A percentile compares a stretch with the other conserved stretches of the same genome.
These are phyloP conservation scores for Cicer pinnatifidum DNA, from an alignment of 306 rosid species.

Conservation along the genomic window DNA sequence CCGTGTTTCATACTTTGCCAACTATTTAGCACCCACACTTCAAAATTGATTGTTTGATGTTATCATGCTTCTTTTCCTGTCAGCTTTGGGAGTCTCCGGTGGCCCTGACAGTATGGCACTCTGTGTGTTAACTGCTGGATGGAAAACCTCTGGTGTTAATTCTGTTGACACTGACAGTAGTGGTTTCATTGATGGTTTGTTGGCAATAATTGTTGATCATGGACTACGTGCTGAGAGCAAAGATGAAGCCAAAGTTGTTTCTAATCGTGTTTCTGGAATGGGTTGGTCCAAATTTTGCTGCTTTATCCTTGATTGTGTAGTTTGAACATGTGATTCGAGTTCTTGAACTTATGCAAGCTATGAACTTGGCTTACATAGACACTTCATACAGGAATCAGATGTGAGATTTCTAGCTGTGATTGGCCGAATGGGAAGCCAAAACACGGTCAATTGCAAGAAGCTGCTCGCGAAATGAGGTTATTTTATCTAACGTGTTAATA, in stretches of 20 bases:
- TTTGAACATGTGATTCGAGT: conserved; percentile 25
- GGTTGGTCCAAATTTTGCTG: conserved; percentile 51
- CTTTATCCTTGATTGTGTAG: conserved; percentile 36
- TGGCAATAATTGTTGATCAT: conserved; percentile 84
- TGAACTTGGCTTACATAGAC: conserved; percentile 38
- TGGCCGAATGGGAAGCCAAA: conserved; percentile 85
- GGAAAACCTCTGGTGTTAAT: conserved; percentile 68
- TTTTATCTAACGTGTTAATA: background rate
- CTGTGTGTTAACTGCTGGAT: conserved; percentile 70
- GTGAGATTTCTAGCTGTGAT: conserved; percentile 73
- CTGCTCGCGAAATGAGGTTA: conserved; percentile 93
- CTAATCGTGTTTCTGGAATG: conserved; percentile 65
- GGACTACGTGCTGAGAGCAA: conserved; percentile 92
- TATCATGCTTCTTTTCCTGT: conserved; percentile 34
- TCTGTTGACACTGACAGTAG: conserved; percentile 48
- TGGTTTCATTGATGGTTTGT: conserved; percentile 67
- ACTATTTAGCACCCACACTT: too few relatives aligned
- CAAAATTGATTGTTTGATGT: too few relatives aligned
- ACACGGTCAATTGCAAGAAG: conserved; percentile 93
- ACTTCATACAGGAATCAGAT: conserved; percentile 66
- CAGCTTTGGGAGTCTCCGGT: conserved; percentile 98
- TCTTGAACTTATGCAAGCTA: conserved; percentile 19
- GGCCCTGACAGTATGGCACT: conserved; percentile 96
- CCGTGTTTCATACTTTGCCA: too few relatives aligned
- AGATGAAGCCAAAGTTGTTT: conserved; percentile 73